phyloP scores from a whole-genome alignment of 2,329 filamentous ascomycete species.

The Scopulariopsis brevicaulis region DNA sequence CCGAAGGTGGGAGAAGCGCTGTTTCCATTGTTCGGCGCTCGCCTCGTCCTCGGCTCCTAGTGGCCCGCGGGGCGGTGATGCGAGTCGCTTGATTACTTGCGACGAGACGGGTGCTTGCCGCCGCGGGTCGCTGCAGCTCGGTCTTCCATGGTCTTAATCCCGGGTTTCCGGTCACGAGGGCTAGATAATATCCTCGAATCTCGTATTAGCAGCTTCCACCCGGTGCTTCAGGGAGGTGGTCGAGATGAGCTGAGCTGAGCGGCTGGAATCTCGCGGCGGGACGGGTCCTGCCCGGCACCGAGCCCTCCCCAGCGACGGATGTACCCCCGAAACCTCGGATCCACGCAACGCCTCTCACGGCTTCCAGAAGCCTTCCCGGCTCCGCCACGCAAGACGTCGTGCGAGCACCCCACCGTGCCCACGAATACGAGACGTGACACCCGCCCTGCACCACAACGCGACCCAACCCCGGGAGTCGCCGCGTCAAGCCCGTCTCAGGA shows the following conservation, averaged over 20 bases:
- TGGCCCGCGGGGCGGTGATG: neutral
- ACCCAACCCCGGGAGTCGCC: neutral
- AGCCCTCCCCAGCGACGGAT: neutral
- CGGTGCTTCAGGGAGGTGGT: neutral
- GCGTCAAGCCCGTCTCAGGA: neutral
- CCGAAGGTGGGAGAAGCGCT: neutral
- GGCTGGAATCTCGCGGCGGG: neutral
- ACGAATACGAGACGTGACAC: conserved; percentile 5
- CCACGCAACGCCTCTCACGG: neutral
- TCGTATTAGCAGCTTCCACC: neutral
- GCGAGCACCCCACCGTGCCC: neutral
- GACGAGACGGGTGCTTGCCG: neutral
- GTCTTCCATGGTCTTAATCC: neutral
- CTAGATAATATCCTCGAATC: neutral
- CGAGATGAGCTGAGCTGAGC: neutral
- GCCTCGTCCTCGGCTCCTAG: neutral
- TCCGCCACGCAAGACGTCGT: neutral
- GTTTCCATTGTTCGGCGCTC: neutral
- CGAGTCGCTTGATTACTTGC: neutral
- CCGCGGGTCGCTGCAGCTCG: neutral
- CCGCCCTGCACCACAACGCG: neutral
- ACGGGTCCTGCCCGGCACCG: neutral
- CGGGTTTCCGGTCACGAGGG: conserved; percentile 2
- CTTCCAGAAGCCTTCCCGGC: neutral
- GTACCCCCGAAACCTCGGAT: neutral